Evolutionary conservation across 1,284 basidiomycete species (phyloP).

Genomic region (Cutaneotrichosporon mucoides): DNA sequence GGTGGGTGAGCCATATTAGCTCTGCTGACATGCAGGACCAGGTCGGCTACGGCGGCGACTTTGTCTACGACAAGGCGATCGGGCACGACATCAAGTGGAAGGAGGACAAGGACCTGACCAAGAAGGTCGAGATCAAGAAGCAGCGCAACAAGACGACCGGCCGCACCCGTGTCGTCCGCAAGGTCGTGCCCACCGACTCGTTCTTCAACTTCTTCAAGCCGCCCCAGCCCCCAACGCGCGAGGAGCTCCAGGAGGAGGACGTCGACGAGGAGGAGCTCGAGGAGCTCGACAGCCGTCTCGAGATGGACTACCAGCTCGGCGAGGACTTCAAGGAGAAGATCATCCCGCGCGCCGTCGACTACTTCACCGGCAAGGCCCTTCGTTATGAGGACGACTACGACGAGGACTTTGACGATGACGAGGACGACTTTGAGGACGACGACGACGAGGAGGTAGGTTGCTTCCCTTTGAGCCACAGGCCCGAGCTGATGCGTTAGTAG

Average conservation of each 20-base stretch:
- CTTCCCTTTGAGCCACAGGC: too few species aligned
- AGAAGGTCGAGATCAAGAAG: conserved; percentile 98
- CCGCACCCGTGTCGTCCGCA: conserved; percentile 84
- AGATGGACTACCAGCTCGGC: conserved; percentile 96
- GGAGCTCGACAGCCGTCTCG: conserved; percentile 86
- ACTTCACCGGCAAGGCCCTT: conserved; percentile 94
- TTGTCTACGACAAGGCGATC: conserved; percentile 88
- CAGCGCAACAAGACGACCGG: conserved; percentile 98
- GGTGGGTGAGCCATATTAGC: conserved; percentile 38
- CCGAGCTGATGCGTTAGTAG: conserved; percentile 18
- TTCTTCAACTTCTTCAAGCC: conserved; percentile 98
- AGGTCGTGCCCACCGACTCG: conserved; percentile 79
- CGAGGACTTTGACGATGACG: conserved; percentile 59
- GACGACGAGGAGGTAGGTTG: conserved; percentile 43
- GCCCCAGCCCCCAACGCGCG: conserved; percentile 67
- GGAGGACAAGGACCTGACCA: conserved; percentile 95
- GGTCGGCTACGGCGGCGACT: conserved; percentile 90
- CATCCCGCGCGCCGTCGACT: conserved; percentile 90
- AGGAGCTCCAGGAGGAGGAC: conserved; percentile 67
- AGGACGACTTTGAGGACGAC: conserved; percentile 55
- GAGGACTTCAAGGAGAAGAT: conserved; percentile 99
- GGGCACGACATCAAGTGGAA: conserved; percentile 94
- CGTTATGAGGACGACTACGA: conserved; percentile 77
- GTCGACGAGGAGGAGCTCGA: conserved; percentile 81
- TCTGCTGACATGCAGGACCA: conserved; percentile 55